Base-by-base conservation (phyloP, 805 yeast genomes). In the Ogataea chonburiensis region DNA sequence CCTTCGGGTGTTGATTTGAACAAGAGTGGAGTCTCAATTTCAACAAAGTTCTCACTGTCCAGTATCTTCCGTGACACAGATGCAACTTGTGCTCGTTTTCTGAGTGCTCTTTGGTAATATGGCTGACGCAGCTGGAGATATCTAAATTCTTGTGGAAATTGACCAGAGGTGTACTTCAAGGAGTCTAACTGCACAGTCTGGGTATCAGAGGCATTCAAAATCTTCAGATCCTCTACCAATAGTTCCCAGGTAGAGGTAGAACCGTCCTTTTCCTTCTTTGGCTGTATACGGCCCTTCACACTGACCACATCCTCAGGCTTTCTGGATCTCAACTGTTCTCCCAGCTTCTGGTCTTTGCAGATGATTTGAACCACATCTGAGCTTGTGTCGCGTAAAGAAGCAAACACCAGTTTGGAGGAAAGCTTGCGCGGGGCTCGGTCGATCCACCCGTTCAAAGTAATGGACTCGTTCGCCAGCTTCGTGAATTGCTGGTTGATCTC, bases 1-100 rank as follows among this genome's bases (percentile, higher is more conserved):
- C 98, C 98, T 60, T 93, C 98, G 0, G 98, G 98, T 0, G 98
- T 93, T 2, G 96, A 85, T 55, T 93, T 89, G 70, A 93, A 93
- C 18, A 93, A 63, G 5, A 91, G 58, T 1, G 98, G 98, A 0
- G 98, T 93, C 56, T 91, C 98, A 18, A 93, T 71, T 54, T 93
- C 98, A 0, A 75, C 73, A 58, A 93, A 93, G 1, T 62, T 63
- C 13, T 60, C 49, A 0, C 49, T 37, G 25, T 68, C 68, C 17
- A 72, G 53, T 3, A 56, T 57, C 0, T 43, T 24, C 17, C 77
- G 58, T 14, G 69, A 64, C 11, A 64, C 45, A 15, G 63, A 57
- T 0, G 86, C 73, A 1, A 79, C 75, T 31, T 66, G 56, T 19
- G 87, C 73, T 52, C 95, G 65, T 26, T 66, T 61, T 34, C 68